Conservation (phyloP, 371 early-diverging fungal genomes). For the Syncephalis plumigaleata region DNA sequence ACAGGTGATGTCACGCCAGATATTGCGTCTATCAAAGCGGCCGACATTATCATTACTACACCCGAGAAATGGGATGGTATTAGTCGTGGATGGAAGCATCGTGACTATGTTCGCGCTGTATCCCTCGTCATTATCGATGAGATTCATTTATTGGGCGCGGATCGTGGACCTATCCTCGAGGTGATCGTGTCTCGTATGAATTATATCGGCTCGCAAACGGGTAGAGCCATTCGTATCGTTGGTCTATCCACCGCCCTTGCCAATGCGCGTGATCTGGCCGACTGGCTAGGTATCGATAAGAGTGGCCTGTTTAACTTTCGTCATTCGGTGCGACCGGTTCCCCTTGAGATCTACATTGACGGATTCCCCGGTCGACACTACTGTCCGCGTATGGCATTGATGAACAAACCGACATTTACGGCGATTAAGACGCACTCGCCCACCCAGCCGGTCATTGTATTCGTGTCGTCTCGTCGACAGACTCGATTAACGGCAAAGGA, state of each 20-base stretch:
- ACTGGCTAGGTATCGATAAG: conserved; percentile 84
- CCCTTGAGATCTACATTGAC: conserved; percentile 89
- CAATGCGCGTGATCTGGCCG: conserved; percentile 89
- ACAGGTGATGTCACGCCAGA: conserved; percentile 96
- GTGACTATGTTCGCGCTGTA: conserved; percentile 67
- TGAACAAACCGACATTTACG: conserved; percentile 92
- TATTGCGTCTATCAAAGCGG: conserved; percentile 58
- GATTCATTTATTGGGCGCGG: conserved; percentile 94
- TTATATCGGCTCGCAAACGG: conserved; percentile 59
- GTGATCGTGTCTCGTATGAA: conserved; percentile 96
- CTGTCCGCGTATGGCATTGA: conserved; percentile 90
- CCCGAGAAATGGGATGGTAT: conserved; percentile 99
- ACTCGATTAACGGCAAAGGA: conserved; percentile 89
- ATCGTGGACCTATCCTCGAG: conserved; percentile 95
- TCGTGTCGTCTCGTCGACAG: conserved; percentile 92
- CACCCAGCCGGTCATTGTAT: conserved; percentile 83
- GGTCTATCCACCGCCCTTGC: conserved; percentile 97
- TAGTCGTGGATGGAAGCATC: conserved; percentile 77
- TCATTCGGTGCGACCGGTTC: conserved; percentile 89
- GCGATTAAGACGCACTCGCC: conserved; percentile 89
- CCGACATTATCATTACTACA: conserved; percentile 93
- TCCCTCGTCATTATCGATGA: conserved; percentile 95
- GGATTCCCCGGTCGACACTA: conserved; percentile 91
- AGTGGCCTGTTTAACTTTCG: conserved; percentile 85
- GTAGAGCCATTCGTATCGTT: conserved; percentile 73